Base-by-base conservation (phyloP, 176 grass and related monocot genomes). In the Dactylis glomerata region DNA sequence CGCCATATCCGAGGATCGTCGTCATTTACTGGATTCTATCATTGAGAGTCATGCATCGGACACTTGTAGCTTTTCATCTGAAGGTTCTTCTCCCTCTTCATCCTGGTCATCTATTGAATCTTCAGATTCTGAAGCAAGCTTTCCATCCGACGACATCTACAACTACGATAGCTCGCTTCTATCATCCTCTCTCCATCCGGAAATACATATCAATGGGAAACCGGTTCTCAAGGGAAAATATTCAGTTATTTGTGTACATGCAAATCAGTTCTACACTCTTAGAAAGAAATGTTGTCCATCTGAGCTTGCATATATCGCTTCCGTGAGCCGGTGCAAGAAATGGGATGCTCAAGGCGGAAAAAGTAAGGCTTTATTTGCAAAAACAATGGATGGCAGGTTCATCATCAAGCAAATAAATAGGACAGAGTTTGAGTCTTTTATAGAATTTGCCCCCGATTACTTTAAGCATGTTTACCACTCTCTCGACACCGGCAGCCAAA, bases 341-440 rank as follows among this genome's bases (percentile, higher is more conserved):
- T 95, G 87, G 93, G 90, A 92, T 73, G 84, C 90, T 83, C 85
- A 90, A 77, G 90, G 84, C 3, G 85, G 93, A 76, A 92, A 95
- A 40, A 86, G 75, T 20, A 87, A 88, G 75, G 87, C 87, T 30
- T 90, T 95, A 37, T 92, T 90, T 58, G 82, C 87, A 34, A 92
- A 92, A 67, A 81, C 92, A 73, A 55, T 90, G 73, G 92, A 94
- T 77, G 90, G 87, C 32, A 89, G 89, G 50, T 85, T 94, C 75
- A 89, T 92, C 67, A 85, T 95, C 71, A 92, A 95, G 73, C 90
- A 95, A 80, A 92, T 92, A 34, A 88, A 95, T 58, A 87, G 61
- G 84, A 85, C 87, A 77, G 85, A 95, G 76, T 81, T 95, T 30
- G 90, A 95, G 52, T 95, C 93, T 58, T 92, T 88, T 72, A 72